phyloP scores from a whole-genome alignment of 2,329 filamentous ascomycete species.

The Tolypocladium inflatum region DNA sequence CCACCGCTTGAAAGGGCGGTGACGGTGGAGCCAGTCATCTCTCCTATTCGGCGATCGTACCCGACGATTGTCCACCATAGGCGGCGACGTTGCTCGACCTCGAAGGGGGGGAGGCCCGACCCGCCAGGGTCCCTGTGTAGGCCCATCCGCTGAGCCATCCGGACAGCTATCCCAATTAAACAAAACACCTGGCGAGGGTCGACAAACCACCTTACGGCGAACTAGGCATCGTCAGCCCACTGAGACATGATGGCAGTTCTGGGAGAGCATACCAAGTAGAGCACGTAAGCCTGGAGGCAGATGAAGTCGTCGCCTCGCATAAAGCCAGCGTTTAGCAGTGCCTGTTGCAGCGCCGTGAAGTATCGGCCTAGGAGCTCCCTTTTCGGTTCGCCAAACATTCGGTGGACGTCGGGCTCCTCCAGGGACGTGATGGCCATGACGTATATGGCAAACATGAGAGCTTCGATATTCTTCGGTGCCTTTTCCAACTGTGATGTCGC shows the following conservation, averaged over 20 bases:
- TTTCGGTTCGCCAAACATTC: slow-evolving; percentile 44
- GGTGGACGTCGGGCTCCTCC: slow-evolving; percentile 43
- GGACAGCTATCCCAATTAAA: slow-evolving; percentile 54
- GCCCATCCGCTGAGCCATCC: slow-evolving; percentile 59
- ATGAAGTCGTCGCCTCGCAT: slow-evolving; percentile 56
- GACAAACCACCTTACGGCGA: slow-evolving; percentile 43
- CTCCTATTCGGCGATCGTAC: slow-evolving; percentile 60
- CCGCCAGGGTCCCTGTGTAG: slow-evolving; percentile 54
- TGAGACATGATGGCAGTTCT: background rate
- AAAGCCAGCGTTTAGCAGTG: slow-evolving; percentile 56
- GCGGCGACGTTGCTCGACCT: slow-evolving; percentile 60
- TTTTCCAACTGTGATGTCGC: slow-evolving; percentile 45
- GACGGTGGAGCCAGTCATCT: slow-evolving; percentile 51
- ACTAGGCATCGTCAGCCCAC: slow-evolving; percentile 11
- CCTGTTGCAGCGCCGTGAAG: slow-evolving; percentile 51
- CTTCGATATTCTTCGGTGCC: slow-evolving; percentile 49
- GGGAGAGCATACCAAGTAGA: slow-evolving; percentile 46
- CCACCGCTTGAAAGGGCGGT: slow-evolving; percentile 43
- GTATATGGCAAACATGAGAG: slow-evolving; percentile 60
- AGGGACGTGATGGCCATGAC: slow-evolving; percentile 49
- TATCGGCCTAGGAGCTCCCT: slow-evolving; percentile 40
- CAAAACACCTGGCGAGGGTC: slow-evolving; percentile 42
- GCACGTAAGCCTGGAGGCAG: slow-evolving; percentile 56
- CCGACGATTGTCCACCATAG: slow-evolving; percentile 65
- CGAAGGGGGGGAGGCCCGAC: slow-evolving; percentile 44